Evolutionary conservation across 2,329 filamentous ascomycete species (phyloP).

Genomic region (Dactylellina haptotyla): DNA sequence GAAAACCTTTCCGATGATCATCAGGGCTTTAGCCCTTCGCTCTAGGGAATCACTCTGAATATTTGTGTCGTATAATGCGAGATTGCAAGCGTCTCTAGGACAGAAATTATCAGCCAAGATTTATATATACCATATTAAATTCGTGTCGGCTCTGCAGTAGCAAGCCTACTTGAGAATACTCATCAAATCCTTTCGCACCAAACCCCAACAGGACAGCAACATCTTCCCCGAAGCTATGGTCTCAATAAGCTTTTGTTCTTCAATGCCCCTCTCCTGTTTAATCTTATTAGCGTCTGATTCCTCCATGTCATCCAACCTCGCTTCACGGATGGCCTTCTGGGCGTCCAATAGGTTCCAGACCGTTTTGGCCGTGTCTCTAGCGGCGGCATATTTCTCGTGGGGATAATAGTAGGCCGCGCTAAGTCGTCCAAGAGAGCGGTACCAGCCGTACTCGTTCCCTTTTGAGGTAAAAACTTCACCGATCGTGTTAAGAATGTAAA

Average conservation of each 20-base stretch:
- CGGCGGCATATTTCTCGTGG: conserved; percentile 26
- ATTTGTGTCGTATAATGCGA: conserved; percentile 26
- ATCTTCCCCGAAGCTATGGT: conserved; percentile 40
- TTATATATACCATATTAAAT: not conserved
- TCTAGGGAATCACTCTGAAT: not conserved
- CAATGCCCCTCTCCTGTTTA: conserved; percentile 23
- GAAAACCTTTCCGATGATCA: conserved; percentile 36
- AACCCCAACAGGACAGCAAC: conserved; percentile 32
- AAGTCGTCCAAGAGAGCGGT: conserved; percentile 13
- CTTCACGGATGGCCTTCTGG: conserved; percentile 32
- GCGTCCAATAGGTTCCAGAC: conserved; percentile 38
- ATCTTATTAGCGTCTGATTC: conserved; percentile 18
- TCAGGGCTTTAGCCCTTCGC: conserved; percentile 13
- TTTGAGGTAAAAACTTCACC: conserved; percentile 24
- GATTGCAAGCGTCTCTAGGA: conserved; percentile 35
- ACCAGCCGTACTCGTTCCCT: conserved; percentile 31
- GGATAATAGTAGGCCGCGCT: conserved; percentile 39
- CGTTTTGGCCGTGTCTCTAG: conserved; percentile 37
- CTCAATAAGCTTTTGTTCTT: conserved; percentile 32
- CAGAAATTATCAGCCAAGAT: not conserved
- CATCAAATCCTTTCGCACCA: conserved; percentile 35
- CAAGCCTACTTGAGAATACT: conserved; percentile 29
- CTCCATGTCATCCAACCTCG: conserved; percentile 23
- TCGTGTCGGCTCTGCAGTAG: not conserved
- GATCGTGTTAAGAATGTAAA: conserved; percentile 39